Percentiles rank a stretch among this genome's conserved stretches.
These are phyloP conservation scores for Prototheca wickerhamii DNA, from an alignment of 163 green algal species.

Conservation along the genomic window DNA sequence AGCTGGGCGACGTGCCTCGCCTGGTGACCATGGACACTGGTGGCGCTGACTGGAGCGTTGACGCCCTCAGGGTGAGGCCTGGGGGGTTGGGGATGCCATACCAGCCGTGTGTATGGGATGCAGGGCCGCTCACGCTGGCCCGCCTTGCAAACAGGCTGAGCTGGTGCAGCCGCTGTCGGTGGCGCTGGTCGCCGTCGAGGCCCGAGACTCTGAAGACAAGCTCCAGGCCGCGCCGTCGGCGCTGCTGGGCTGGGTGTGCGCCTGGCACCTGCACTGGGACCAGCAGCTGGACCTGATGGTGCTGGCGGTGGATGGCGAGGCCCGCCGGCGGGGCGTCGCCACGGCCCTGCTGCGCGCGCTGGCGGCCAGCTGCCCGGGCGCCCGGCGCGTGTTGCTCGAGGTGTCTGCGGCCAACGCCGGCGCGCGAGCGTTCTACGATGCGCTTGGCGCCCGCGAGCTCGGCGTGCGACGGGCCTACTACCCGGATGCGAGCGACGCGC, in stretches of 20 bases:
- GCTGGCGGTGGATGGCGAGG: constrained; percentile 13
- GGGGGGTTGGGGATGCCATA: too few species aligned
- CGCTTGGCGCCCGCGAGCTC: constrained; percentile 4
- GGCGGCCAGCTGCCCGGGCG: not conserved
- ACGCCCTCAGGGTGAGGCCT: not conserved
- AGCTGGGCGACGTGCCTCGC: not conserved
- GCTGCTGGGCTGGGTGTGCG: not conserved
- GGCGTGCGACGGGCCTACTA: constrained; percentile 18
- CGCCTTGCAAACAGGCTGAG: not conserved
- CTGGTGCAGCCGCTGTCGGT: not conserved
- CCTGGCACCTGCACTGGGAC: not conserved
- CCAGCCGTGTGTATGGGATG: not conserved
- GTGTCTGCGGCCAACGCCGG: constrained; percentile 14
- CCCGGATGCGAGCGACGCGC: constrained; percentile 11
- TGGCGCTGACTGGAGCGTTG: not conserved
- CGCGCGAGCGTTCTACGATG: constrained; percentile 12
- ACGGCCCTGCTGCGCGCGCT: constrained; percentile 10
- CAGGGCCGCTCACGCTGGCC: not conserved
- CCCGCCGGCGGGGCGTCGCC: constrained; percentile 11
- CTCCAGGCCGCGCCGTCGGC: not conserved
- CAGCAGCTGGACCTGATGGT: constrained; percentile 16
- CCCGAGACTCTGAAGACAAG: not conserved
- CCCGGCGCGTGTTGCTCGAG: constrained; percentile 8
- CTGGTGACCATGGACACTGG: not conserved
- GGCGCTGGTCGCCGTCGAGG: not conserved